phyloP scores from a whole-genome alignment of 805 yeast species.

The Starmera amethionina region DNA sequence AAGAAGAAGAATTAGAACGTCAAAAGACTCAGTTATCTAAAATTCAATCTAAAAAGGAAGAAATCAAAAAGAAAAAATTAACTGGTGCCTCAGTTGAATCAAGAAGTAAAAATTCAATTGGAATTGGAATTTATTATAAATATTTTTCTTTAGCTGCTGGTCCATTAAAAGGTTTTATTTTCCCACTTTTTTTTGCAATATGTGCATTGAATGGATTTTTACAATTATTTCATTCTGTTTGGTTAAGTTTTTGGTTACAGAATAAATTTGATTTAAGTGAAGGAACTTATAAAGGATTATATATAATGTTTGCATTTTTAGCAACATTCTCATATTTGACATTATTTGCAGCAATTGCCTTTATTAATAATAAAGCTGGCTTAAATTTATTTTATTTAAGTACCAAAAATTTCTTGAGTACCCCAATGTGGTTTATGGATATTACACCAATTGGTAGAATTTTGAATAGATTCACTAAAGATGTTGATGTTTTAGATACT shows the following conservation, averaged over 20 bases:
- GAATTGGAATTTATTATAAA: slow-evolving; percentile 25
- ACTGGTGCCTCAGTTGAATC: slow-evolving; percentile 17
- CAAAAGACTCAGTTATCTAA: slow-evolving; percentile 14
- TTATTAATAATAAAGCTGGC: slow-evolving; percentile 44
- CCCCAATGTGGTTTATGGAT: slow-evolving; percentile 80
- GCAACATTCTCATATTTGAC: slow-evolving; percentile 38
- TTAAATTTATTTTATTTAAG: slow-evolving; percentile 47
- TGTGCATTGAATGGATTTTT: slow-evolving; percentile 33
- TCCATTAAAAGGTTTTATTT: slow-evolving; percentile 18
- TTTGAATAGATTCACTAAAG: slow-evolving; percentile 77
- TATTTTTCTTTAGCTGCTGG: slow-evolving; percentile 42
- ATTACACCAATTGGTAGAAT: slow-evolving; percentile 82
- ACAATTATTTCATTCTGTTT: slow-evolving; percentile 50
- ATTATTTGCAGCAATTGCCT: slow-evolving; percentile 44
- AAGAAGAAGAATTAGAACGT: slow-evolving; percentile 14
- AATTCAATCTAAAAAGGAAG: slow-evolving; percentile 10
- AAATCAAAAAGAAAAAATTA: slow-evolving; percentile 19
- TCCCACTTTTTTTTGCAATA: slow-evolving; percentile 18
- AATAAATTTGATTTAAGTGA: slow-evolving; percentile 34
- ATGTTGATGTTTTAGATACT: slow-evolving; percentile 74
- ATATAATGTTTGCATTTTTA: slow-evolving; percentile 44
- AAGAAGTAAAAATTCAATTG: slow-evolving; percentile 12
- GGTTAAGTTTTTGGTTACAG: slow-evolving; percentile 73
- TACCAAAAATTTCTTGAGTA: slow-evolving; percentile 44
- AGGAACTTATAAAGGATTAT: slow-evolving; percentile 56